A percentile compares a stretch with the other conserved stretches of the same genome.
Evolutionary conservation across 1,284 basidiomycete species (phyloP).

Genomic region (Fomitopsis palustris): DNA sequence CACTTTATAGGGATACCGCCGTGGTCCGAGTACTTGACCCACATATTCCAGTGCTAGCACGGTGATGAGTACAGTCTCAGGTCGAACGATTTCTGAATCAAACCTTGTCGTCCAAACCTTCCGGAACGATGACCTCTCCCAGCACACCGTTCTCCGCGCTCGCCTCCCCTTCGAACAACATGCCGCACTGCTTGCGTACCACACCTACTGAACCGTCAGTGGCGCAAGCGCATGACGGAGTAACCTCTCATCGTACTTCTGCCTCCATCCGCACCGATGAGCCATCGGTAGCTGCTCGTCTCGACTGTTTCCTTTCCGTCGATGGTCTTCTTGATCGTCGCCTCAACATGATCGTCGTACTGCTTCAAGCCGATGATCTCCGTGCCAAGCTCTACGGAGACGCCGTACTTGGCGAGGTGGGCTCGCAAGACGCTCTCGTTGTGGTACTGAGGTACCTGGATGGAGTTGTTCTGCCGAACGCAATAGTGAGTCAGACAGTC

Average conservation of each 20-base stretch:
- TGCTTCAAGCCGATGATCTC: slow-evolving; percentile 26
- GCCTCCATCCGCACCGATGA: slow-evolving; percentile 35
- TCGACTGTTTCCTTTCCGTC: slow-evolving; percentile 5
- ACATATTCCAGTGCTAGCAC: background rate
- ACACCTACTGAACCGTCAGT: slow-evolving; percentile 17
- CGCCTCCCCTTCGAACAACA: slow-evolving; percentile 30
- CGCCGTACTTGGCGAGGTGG: slow-evolving; percentile 21
- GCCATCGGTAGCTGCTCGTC: slow-evolving; percentile 15
- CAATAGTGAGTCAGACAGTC: background rate
- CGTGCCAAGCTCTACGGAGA: slow-evolving; percentile 27
- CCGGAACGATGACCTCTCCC: slow-evolving; percentile 26
- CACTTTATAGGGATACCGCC: background rate
- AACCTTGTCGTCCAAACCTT: slow-evolving; percentile 22
- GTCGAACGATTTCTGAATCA: background rate
- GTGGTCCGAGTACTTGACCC: background rate
- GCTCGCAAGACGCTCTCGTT: slow-evolving; percentile 25
- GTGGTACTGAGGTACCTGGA: slow-evolving; percentile 24
- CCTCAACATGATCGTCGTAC: slow-evolving; percentile 18
- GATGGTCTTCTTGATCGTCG: slow-evolving; percentile 7
- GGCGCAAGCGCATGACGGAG: background rate
- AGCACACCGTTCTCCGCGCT: slow-evolving; percentile 20
- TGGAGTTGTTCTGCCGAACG: slow-evolving; percentile 8
- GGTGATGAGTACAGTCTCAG: background rate
- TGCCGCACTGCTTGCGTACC: slow-evolving; percentile 26
- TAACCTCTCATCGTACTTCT: slow-evolving; percentile 21